These are phyloP conservation scores for Citrullus colocynthis DNA, from an alignment of 306 rosid genomes.

Conservation along the genomic window DNA sequence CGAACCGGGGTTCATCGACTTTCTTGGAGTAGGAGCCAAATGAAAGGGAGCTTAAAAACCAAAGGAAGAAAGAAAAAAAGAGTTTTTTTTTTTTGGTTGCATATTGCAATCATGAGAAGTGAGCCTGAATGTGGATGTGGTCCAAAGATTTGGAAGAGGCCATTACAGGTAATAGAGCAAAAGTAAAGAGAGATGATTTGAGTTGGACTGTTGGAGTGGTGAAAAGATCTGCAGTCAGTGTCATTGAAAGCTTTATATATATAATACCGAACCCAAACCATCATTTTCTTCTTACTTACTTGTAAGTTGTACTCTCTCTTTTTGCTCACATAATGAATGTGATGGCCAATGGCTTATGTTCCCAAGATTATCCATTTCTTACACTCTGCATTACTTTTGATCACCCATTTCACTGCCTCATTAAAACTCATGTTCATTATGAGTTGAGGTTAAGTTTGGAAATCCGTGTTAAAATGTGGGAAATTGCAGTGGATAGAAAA, in stretches of 20 bases:
- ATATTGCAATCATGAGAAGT: too few species aligned
- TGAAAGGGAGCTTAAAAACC: neutral
- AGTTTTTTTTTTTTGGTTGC: too few species aligned
- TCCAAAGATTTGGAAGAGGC: neutral
- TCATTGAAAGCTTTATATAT: neutral
- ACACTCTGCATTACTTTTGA: neutral
- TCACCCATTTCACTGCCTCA: neutral
- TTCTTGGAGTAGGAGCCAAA: conserved; percentile 94
- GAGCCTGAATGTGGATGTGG: neutral
- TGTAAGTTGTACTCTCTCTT: neutral
- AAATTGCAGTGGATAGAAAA: too few species aligned
- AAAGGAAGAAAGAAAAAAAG: neutral
- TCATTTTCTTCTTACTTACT: neutral
- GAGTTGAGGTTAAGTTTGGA: too few species aligned
- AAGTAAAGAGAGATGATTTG: neutral
- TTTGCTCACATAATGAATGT: neutral
- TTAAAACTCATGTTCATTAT: neutral
- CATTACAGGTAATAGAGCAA: neutral
- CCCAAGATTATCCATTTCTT: neutral
- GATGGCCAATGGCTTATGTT: too few species aligned
- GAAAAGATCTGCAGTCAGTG: neutral
- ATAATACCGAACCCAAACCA: neutral
- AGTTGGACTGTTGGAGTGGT: neutral
- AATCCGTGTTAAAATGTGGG: too few species aligned
- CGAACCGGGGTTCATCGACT: conserved; percentile 60